Conservation (phyloP, 768 basidiomycete species). For the Leccinum pellstonianum region DNA sequence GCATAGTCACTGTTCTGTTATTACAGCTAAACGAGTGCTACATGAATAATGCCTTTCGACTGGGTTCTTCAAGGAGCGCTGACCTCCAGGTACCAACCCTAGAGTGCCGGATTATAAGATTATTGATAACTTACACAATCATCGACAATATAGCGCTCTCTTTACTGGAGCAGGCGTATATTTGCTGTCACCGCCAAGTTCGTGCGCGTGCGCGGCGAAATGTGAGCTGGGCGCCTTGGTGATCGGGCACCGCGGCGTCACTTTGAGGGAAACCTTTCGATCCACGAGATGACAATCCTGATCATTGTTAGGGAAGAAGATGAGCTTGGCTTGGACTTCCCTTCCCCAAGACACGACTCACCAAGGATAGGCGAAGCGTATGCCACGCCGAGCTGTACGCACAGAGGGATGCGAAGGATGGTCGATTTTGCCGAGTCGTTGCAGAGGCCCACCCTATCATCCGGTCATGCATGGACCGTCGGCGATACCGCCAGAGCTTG, state of each 20-base stretch:
- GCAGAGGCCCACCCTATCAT: conserved; percentile 22
- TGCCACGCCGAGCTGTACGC: conserved; percentile 29
- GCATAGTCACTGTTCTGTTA: conserved; percentile 11
- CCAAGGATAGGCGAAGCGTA: conserved; percentile 30
- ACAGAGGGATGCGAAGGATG: conserved; percentile 23
- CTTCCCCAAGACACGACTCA: conserved; percentile 14
- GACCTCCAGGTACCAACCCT: conserved; percentile 16
- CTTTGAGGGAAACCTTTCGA: conserved; percentile 29
- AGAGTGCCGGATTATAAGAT: not conserved
- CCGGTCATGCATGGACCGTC: conserved; percentile 30
- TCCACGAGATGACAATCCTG: conserved; percentile 25
- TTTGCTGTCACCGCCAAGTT: conserved; percentile 13
- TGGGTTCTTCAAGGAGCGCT: not conserved
- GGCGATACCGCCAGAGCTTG: conserved; percentile 23
- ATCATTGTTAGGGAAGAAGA: conserved; percentile 11
- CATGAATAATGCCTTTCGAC: not conserved
- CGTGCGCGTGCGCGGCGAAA: conserved; percentile 22
- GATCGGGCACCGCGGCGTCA: conserved; percentile 24
- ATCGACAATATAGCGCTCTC: not conserved
- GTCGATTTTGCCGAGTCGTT: conserved; percentile 27
- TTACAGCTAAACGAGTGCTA: conserved; percentile 8
- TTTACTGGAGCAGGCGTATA: conserved; percentile 16
- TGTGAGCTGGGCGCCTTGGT: conserved; percentile 35
- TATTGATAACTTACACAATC: not conserved
- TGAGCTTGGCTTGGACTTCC: not conserved